Conservation (phyloP, 73 alveolate genomes). For the Symbiodinium pilosum region DNA sequence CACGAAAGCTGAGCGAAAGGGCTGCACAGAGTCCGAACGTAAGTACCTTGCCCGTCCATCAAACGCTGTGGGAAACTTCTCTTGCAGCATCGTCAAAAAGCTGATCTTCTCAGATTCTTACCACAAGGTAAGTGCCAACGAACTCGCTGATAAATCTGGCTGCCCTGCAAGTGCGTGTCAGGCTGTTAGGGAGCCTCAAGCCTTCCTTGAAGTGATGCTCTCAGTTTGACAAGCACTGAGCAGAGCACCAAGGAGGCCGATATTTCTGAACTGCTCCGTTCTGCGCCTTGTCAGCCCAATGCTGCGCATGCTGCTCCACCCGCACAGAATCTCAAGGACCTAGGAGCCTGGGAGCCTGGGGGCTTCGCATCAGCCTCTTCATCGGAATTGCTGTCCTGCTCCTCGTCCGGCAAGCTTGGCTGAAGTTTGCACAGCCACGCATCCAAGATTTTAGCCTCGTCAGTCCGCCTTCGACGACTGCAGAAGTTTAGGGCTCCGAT, state of each 20-base stretch:
- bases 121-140: conserved; percentile 26
- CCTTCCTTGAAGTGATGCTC: not conserved
- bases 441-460: not conserved
- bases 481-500: conserved; percentile 52
- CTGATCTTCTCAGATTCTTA: not conserved
- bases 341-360: not conserved
- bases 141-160: conserved; percentile 61
- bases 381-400: conserved; percentile 43
- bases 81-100: no score
- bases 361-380: conserved; percentile 29
- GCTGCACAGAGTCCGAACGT: conserved; percentile 63
- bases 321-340: not conserved
- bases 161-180: not conserved
- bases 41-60: conserved; percentile 31
- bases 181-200: not conserved
- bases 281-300: not conserved
- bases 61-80: no score
- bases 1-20: not conserved
- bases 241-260: conserved; percentile 24
- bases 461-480: conserved; percentile 26
- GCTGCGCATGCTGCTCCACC: no score
- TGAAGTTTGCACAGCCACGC: not conserved
- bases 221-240: not conserved
- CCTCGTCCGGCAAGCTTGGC: not conserved
- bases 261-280: not conserved